Evolutionary conservation across 495 filamentous ascomycete genomes (phyloP), one percentile per base, ranked within the genome.

Genomic region (Aspergillus incahuasiensis): DNA sequence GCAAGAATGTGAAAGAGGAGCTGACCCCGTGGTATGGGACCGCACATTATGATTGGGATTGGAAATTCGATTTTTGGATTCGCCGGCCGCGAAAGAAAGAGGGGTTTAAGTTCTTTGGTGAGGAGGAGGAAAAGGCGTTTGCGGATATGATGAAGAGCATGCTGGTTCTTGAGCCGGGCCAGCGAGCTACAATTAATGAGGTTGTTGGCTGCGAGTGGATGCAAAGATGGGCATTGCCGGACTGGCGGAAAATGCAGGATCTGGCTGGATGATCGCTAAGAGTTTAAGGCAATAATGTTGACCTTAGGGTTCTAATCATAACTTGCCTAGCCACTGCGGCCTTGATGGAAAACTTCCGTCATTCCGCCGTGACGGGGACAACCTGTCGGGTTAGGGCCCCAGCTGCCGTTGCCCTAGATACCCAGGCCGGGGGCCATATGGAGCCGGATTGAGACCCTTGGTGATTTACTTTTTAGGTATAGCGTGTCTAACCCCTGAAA

Each of bases 191-290:
- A 4, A 28, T 28, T 28, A 8, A 28, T 28, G 25, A 28, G 25
- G 4, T 28, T 28, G 25, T 28, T 4, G 25, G 4, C 8, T 28
- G 25, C 25, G 25, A 48, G 58, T 73, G 64, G 68, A 73, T 71
- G 68, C 56, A 55, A 34, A 40, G 55, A 45, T 72, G 69, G 69
- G 68, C 64, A 21, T 20, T 72, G 30, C 61, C 61, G 18, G 59
- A 66, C 54, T 63, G 54, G 66, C 65, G 57, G 44, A 52, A 18
- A 0, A 64, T 51, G 24, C 62, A n/a, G n/a, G n/a, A n/a, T n/a
- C n/a, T n/a, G n/a, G n/a, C n/a, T n/a, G n/a, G n/a, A n/a, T n/a
- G n/a, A n/a, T n/a, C n/a, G n/a, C n/a, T n/a, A n/a, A n/a, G n/a
- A n/a, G n/a, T n/a, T n/a, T n/a, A n/a, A n/a, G n/a, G n/a, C n/a